Evolutionary conservation across 1,284 basidiomycete species (phyloP).

Genomic region (Bjerkandera adusta): DNA sequence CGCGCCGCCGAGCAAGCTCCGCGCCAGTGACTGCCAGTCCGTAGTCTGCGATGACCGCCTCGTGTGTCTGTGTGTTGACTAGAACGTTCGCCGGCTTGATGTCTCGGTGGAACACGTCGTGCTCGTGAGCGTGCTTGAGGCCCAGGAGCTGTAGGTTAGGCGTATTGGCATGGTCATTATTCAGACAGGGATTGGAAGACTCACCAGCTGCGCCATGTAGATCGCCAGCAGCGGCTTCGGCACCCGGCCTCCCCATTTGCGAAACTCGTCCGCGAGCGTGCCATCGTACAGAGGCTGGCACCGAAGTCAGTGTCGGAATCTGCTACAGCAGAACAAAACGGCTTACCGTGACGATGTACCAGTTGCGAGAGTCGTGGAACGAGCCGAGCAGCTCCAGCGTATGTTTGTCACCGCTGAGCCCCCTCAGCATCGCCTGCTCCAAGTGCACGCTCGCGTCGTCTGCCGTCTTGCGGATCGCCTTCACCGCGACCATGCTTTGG

Average conservation of each 20-base stretch:
- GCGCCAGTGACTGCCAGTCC: neutral
- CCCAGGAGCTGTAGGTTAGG: neutral
- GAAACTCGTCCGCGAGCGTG: neutral
- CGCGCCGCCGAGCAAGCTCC: neutral
- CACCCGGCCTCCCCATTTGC: neutral
- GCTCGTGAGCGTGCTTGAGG: neutral
- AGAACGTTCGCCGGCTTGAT: constrained; percentile 5
- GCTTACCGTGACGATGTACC: constrained; percentile 4
- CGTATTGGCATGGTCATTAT: neutral
- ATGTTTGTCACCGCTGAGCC: neutral
- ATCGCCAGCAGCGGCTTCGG: neutral
- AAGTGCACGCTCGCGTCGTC: neutral
- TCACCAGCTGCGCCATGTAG: constrained; percentile 1
- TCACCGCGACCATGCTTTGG: neutral
- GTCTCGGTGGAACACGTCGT: constrained; percentile 5
- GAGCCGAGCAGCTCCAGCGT: neutral
- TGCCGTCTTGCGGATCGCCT: neutral
- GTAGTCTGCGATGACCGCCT: constrained; percentile 1
- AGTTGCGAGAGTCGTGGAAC: neutral
- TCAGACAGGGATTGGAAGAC: neutral
- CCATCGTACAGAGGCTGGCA: neutral
- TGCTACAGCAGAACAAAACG: neutral
- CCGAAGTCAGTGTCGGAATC: neutral
- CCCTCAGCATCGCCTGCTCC: neutral
- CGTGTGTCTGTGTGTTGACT: neutral